Evolutionary conservation across 495 filamentous ascomycete species (phyloP).

Genomic region (Aspergillus avenaceus): DNA sequence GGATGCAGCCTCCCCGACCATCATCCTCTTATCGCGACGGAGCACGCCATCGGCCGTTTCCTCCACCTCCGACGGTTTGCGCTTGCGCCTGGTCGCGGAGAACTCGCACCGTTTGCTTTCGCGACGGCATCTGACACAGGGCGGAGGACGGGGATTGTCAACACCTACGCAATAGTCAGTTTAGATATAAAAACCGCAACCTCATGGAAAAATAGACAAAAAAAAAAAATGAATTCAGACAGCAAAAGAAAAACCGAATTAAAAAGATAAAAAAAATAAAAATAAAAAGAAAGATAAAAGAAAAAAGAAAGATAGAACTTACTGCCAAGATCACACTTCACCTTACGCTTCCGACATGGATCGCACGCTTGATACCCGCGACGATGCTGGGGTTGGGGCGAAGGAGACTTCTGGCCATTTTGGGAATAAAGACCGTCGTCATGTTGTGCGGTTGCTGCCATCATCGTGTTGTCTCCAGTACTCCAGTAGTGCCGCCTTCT

Average conservation of each 20-base stretch:
- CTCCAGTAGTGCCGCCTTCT: slow-evolving; percentile 6
- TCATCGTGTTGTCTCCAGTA: slow-evolving; percentile 16
- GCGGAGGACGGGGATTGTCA: slow-evolving; percentile 89
- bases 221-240: no score
- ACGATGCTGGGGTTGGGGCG: slow-evolving; percentile 53
- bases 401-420: slow-evolving; percentile 25
- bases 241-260: not conserved
- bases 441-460: slow-evolving; percentile 11
- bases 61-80: slow-evolving; percentile 67
- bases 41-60: slow-evolving; percentile 48
- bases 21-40: slow-evolving; percentile 50
- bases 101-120: slow-evolving; percentile 96
- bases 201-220: no score
- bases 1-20: slow-evolving; percentile 38
- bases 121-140: slow-evolving; percentile 87
- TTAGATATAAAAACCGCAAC: no score
- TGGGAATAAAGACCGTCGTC: slow-evolving; percentile 15
- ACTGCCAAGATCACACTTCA: slow-evolving; percentile 88
- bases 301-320: no score
- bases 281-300: no score
- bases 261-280: not conserved
- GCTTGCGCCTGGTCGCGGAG: slow-evolving; percentile 90
- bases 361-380: slow-evolving; percentile 85
- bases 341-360: slow-evolving; percentile 85
- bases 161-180: no score